Evolutionary conservation across 306 rosid species (phyloP).

Genomic region (Glycine latifolia): DNA sequence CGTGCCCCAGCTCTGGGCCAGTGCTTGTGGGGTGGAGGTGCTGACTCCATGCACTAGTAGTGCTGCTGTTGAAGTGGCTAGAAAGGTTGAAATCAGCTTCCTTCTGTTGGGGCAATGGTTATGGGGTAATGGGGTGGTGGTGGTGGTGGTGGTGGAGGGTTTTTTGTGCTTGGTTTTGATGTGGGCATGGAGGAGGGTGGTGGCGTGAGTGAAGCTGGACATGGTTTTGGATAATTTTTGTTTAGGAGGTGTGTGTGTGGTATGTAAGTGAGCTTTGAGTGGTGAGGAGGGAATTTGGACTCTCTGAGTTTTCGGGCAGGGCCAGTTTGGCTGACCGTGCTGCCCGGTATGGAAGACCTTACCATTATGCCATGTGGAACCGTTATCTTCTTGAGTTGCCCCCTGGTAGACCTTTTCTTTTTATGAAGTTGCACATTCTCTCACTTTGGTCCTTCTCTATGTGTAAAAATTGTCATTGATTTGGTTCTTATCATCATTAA

Average conservation of each 20-base stretch:
- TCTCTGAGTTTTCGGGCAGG: conserved; percentile 48
- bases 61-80: conserved; percentile 55
- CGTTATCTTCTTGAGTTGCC: conserved; percentile 43
- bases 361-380: conserved; percentile 56
- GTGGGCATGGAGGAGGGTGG: conserved; percentile 62
- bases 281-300: conserved; percentile 18
- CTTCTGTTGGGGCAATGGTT: conserved; percentile 57
- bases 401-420: no score
- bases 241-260: background rate
- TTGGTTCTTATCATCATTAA: no score
- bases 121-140: background rate
- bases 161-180: conserved; percentile 52
- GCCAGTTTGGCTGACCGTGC: conserved; percentile 43
- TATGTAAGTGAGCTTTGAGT: background rate
- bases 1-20: conserved; percentile 83
- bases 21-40: conserved; percentile 44
- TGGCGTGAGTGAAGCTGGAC: conserved; percentile 72
- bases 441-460: no score
- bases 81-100: conserved; percentile 57
- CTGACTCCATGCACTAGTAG: conserved; percentile 14
- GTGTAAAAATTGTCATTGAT: no score
- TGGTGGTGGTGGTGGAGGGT: background rate
- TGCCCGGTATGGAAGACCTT: conserved; percentile 47
- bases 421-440: no score
- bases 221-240: conserved; percentile 53